Evolutionary conservation across 345 rosid species (phyloP), one percentile per base, ranked within the genome.

Genomic region (Gossypium ekmanianum): DNA sequence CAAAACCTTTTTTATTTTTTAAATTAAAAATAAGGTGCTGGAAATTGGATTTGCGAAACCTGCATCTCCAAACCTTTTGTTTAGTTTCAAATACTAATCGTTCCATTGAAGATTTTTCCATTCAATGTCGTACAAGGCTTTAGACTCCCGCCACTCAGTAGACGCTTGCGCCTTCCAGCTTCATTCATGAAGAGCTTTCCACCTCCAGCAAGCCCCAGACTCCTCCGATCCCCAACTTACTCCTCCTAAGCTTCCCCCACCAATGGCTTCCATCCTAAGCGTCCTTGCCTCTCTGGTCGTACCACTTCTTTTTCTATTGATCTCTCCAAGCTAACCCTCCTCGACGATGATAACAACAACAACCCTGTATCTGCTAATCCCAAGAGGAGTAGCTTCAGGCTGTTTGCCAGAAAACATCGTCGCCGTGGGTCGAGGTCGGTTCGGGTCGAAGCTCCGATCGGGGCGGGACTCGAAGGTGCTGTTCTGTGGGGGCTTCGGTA

Each of bases 391-490:
- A 76, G 83, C 74, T 79, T 85, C 67, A 75, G 82, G 2, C 50
- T 91, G 50, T 78, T 93, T 61, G 86, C 87, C 29, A 84, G 87
- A 68, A 95, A 95, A 72, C 86, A 97, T 11, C 83, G 96, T 0
- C 90, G 94, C 4, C 85, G 89, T 0, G 97, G 93, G n/a, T 95
- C 98, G 41, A 81, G 98, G 63, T 93, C 99, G 8, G 87, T 91
- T 91, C 98, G 11, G 97, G 98, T 59, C 81, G 97, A 85, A 94
- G 99, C 78, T 90, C 92, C 67, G 98, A 94, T 75, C 85, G 95
- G 47, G 90, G 98, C n/a, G 92, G 91, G 20, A 92, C 95, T 4
- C 80, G 90, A 50, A 88, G 89, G 79, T 88, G 97, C 79, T 87
- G 97, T 75, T 92, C 95, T 1, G 91, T 89, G 11, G 97, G 97